Evolutionary conservation across 495 filamentous ascomycete species (phyloP), one percentile per base, ranked within the genome.

Genomic region (Aspergillus bertholletiae): DNA sequence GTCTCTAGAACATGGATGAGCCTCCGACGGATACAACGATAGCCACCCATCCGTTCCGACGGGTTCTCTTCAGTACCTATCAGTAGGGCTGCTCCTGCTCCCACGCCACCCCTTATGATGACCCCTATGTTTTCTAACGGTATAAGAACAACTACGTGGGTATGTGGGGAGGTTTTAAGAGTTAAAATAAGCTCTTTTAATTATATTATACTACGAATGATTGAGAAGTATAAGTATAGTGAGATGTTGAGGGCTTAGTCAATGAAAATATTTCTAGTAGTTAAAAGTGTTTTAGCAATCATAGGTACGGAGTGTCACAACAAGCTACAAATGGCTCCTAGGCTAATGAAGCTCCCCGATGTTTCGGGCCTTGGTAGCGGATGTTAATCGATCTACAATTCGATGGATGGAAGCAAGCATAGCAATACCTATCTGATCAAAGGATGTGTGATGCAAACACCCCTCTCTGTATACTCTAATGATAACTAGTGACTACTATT

Each of bases 321-420:
- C 27, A 28, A 28, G 9, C 27, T 5, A 28, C 27, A 9, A 5
- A 28, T 9, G 30, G 30, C 7, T 32, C 30, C 7, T 12, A 32
- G 2, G 3, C 7, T 32, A 5, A 11, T 2, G 7, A 12, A 11
- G 8, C 30, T 32, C n/a, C 30, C 13, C 30, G 13, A 5, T 32
- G 8, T 2, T 32, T 7, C 30, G 9, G 30, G 3, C 30, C 7
- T n/a, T n/a, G n/a, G n/a, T n/a, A n/a, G n/a, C n/a, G n/a, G n/a
- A n/a, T n/a, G n/a, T n/a, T n/a, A n/a, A 88, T 84, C 5, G 75
- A 84, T n/a, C 72, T 89, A 18, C 83, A 78, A 58, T 83, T 79
- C 5, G 81, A 79, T 23, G 87, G 89, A 75, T 90, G 87, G 87
- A 83, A 83, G 79, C 62, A 67, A 0, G 82, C 75, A 11, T 68